A percentile compares a stretch with the other conserved stretches of the same genome.
Conservation (phyloP, 148 eudicot species). For the Tetragonia tetragonoides region DNA sequence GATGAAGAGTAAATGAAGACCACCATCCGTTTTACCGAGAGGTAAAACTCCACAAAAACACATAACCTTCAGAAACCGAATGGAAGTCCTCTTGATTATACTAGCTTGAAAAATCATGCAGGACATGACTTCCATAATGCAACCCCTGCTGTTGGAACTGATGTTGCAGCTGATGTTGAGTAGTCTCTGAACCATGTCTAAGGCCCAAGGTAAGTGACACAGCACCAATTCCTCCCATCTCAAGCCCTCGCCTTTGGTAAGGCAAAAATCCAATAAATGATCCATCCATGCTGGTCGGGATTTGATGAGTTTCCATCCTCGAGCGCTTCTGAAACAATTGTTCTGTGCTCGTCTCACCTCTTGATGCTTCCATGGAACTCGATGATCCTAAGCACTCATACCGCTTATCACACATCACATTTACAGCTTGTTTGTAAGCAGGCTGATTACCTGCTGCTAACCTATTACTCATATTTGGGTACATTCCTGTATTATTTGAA, state of each 20-base stretch:
- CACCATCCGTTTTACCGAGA: too few relatives aligned
- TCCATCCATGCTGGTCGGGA: conserved; percentile 35
- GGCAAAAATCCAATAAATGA: conserved; percentile 43
- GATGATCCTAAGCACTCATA: conserved; percentile 25
- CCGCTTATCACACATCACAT: conserved; percentile 16
- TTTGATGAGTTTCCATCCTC: conserved; percentile 33
- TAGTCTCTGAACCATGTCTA: conserved; percentile 55
- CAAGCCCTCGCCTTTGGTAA: conserved; percentile 42
- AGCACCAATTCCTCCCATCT: conserved; percentile 42
- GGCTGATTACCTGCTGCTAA: conserved; percentile 20
- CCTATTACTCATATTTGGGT: conserved; percentile 10
- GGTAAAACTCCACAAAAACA: too few relatives aligned
- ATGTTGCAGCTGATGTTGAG: conserved; percentile 40
- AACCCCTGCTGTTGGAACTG: conserved; percentile 38
- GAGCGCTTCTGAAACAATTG: conserved; percentile 46
- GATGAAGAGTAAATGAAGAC: too few relatives aligned
- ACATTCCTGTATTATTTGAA: conserved; percentile 21
- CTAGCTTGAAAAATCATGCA: conserved; percentile 53
- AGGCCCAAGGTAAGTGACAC: conserved; percentile 71
- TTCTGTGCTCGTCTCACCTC: conserved; percentile 22
- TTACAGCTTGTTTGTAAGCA: conserved; percentile 3
- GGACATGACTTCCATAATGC: conserved; percentile 54
- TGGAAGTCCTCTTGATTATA: not conserved
- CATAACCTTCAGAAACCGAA: too few relatives aligned
- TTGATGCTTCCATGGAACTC: conserved; percentile 15